phyloP scores from a whole-genome alignment of 2,329 filamentous ascomycete genomes.

The Macrophomina tecta region DNA sequence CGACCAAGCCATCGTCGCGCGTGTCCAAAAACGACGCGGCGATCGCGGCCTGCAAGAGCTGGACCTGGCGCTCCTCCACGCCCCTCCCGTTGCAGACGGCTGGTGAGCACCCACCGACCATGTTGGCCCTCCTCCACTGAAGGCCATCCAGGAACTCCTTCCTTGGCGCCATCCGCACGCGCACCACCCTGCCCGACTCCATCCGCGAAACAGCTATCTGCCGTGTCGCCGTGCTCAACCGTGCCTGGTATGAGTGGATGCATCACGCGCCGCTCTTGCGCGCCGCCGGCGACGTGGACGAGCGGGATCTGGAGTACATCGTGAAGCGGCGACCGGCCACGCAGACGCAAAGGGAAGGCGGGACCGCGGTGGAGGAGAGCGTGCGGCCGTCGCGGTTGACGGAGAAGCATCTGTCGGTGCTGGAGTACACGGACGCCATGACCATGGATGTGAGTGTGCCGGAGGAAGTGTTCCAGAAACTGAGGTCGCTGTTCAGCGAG shows the following conservation, averaged over 20 bases:
- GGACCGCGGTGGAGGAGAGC: conserved; percentile 19
- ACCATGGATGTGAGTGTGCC: conserved; percentile 73
- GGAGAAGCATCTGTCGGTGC: conserved; percentile 69
- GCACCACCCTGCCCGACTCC: conserved; percentile 55
- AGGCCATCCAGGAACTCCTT: conserved; percentile 55
- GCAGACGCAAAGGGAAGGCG: conserved; percentile 5
- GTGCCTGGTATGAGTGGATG: conserved; percentile 85
- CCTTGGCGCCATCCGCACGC: conserved; percentile 61
- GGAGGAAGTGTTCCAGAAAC: conserved; percentile 69
- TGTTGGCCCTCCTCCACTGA: neutral
- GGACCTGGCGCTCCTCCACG: conserved; percentile 61
- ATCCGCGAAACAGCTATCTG: conserved; percentile 81
- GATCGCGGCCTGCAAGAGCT: conserved; percentile 58
- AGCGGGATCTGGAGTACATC: conserved; percentile 48
- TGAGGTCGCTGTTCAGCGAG: conserved; percentile 69
- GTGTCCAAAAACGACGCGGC: conserved; percentile 59
- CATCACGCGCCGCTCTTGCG: conserved; percentile 74
- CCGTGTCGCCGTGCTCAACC: conserved; percentile 79
- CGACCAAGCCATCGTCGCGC: conserved; percentile 58
- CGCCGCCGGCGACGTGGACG: conserved; percentile 63
- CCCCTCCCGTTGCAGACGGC: conserved; percentile 62
- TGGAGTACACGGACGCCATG: conserved; percentile 83
- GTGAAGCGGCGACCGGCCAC: conserved; percentile 17
- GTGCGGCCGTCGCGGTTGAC: conserved; percentile 49
- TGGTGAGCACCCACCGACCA: conserved; percentile 46